phyloP scores from a whole-genome alignment of 306 rosid genomes.

The Delonix regia region DNA sequence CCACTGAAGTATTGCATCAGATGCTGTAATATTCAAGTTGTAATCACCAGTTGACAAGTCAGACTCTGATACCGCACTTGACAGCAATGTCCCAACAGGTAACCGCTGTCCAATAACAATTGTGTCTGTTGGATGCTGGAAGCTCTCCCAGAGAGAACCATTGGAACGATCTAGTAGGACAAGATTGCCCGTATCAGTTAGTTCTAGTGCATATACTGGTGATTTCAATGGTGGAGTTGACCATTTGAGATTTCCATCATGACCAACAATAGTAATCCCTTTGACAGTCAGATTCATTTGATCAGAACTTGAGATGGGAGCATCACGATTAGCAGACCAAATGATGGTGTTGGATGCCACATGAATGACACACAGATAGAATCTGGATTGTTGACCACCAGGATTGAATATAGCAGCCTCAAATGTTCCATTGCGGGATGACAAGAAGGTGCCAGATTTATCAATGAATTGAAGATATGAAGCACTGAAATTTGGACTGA shows the following conservation, averaged over 20 bases:
- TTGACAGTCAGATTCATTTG: conserved; percentile 49
- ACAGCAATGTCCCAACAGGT: conserved; percentile 55
- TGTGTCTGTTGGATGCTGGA: conserved; percentile 81
- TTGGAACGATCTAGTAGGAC: conserved; percentile 66
- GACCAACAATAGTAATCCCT: conserved; percentile 58
- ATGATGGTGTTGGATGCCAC: conserved; percentile 61
- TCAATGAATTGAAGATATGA: conserved; percentile 55
- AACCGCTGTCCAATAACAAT: conserved; percentile 74
- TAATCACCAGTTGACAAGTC: conserved; percentile 65
- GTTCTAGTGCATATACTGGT: conserved; percentile 46
- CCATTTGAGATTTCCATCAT: conserved; percentile 57
- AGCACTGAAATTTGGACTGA: conserved; percentile 63
- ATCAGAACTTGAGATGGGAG: conserved; percentile 63
- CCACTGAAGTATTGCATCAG: conserved; percentile 81
- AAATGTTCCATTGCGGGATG: conserved; percentile 63
- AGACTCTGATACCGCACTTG: conserved; percentile 49
- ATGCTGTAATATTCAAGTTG: conserved; percentile 48
- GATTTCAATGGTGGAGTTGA: conserved; percentile 71
- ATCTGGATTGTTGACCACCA: conserved; percentile 46
- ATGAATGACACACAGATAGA: conserved; percentile 77
- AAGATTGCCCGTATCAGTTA: conserved; percentile 81
- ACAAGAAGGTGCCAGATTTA: conserved; percentile 65
- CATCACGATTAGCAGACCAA: conserved; percentile 81
- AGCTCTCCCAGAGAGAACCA: conserved; percentile 90
- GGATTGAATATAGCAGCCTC: conserved; percentile 69